Evolutionary conservation across 768 basidiomycete genomes (phyloP), one percentile per base, ranked within the genome.

Genomic region (Hygrocybe coccinea): DNA sequence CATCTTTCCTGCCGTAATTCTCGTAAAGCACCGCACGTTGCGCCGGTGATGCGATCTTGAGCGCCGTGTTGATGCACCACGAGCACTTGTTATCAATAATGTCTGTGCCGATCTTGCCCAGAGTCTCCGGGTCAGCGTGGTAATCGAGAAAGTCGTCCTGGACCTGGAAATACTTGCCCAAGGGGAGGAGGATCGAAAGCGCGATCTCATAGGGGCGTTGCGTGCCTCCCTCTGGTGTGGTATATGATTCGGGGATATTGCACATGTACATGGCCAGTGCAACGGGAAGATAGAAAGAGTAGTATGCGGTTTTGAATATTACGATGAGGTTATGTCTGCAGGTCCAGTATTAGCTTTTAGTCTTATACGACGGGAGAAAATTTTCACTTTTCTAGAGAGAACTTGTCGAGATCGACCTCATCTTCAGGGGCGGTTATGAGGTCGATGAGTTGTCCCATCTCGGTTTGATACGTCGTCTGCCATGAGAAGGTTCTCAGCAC

Each of bases 81-180:
- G 88, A 89, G 72, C 95, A 98, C 75, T 99, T 99, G 83, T 97
- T 97, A 73, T 99, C 95, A 56, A 97, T 70, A 65, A 99, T 99
- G 69, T 98, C 97, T 14, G 95, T 98, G 19, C 95, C 97, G 56
- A 99, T 85, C 75, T 99, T 98, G 46, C 95, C 95, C 50, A 97
- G 88, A 62, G 88, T 80, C 71, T 94, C 93, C 0, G 93, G 91
- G 7, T 89, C 82, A 4, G 87, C 93, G 17, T 89, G 86, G 68
- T 84, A 97, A 71, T 99, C 97, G 64, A 98, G 83, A 73, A 86
- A 97, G 73, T 98, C 95, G 68, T 98, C 95, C 72, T 99, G 95
- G 56, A 95, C 80, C 73, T 99, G 95, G 85, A 98, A 98, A 74
- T 98, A 99, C 71, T 97, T 94, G 47, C 95, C 95, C 55, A 98